Base-by-base conservation (phyloP, 257 asterid species). In the Solanum chmielewskii region DNA sequence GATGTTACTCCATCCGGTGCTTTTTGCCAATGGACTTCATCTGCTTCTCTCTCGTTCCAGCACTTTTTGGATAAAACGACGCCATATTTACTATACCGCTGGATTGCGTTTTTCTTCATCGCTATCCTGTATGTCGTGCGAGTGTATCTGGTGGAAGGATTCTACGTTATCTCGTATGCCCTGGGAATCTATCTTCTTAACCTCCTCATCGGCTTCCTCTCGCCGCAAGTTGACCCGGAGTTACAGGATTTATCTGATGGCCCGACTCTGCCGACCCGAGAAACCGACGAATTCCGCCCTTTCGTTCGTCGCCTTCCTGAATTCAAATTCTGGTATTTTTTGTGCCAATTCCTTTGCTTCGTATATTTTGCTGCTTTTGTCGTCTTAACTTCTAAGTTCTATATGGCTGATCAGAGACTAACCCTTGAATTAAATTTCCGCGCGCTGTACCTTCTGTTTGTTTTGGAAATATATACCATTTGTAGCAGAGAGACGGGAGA, bases 211-310 rank as follows among this genome's bases (percentile, higher is more conserved):
- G 93, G 90, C 5, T 94, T 93, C 70, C 92, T 93, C 8, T 92
- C 95, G 71, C 95, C 95, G 18, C 93, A 92, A 89, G 92, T 91
- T n/a, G 95, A 93, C 88, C 94, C 93, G 73, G 93, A 68, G 31
- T 18, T 80, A 0, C 47, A 89, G 60, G 86, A 85, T 18, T 85
- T 89, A 56, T 68, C 88, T 41, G 91, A 86, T 14, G 92, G 84
- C 29, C 91, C 92, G 62, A 84, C 91, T 4, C 91, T 93, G 42
- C 94, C 96, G 23, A 78, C 87, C 86, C 93, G 91, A 88, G 87
- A 70, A 87, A 88, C 94, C 74, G 93, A 93, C 62, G 96, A 93
- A 91, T 93, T 90, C 80, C 94, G 96, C 78, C 97, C 97, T 20
- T 93, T 94, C 71, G 94, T 91, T 42, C 93, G 94, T 83, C 93